Percentiles rank a stretch among this genome's conserved stretches.
Conservation (phyloP, 306 rosid genomes). For the Clitoria ternatea region DNA sequence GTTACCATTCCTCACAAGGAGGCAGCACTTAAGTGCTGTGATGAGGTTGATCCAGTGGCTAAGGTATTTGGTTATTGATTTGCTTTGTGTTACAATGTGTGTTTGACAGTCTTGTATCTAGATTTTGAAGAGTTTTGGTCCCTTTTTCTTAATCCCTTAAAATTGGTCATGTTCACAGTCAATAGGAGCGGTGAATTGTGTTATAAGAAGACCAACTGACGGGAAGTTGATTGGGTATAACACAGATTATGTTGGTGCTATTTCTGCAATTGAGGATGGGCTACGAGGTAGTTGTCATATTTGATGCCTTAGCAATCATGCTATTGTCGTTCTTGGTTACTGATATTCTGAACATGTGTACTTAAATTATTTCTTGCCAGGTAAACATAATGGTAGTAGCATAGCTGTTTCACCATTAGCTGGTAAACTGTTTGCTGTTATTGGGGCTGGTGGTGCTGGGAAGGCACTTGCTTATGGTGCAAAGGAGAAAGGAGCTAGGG, state of each 20-base stretch:
- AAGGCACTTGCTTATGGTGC: slow-evolving; percentile 98
- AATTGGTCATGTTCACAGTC: slow-evolving; percentile 42
- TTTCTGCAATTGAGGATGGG: slow-evolving; percentile 86
- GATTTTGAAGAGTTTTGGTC: slow-evolving; percentile 18
- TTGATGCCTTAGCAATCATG: slow-evolving; percentile 16
- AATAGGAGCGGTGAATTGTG: slow-evolving; percentile 88
- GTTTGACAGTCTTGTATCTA: not conserved
- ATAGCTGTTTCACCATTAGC: slow-evolving; percentile 62
- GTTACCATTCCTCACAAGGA: slow-evolving; percentile 89
- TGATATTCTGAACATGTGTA: slow-evolving; percentile 6
- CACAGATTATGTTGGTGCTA: slow-evolving; percentile 84
- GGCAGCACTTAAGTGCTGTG: slow-evolving; percentile 68
- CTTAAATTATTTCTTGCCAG: slow-evolving; percentile 33
- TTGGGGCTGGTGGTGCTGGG: slow-evolving; percentile 98
- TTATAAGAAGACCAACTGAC: slow-evolving; percentile 67
- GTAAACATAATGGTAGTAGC: slow-evolving; percentile 33
- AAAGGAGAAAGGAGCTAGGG: slow-evolving; percentile 81
- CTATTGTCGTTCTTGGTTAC: not conserved
- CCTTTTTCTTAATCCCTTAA: not conserved
- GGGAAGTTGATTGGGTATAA: slow-evolving; percentile 88
- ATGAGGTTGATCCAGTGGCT: slow-evolving; percentile 90
- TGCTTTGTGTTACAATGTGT: slow-evolving; percentile 13
- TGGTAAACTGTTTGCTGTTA: slow-evolving; percentile 81
- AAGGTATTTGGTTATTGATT: slow-evolving; percentile 51
- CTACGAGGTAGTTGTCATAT: slow-evolving; percentile 51